A percentile compares a stretch with the other conserved stretches of the same genome.
Conservation (phyloP, 371 early-diverging fungal species). For the Fennellomyces sp. region DNA sequence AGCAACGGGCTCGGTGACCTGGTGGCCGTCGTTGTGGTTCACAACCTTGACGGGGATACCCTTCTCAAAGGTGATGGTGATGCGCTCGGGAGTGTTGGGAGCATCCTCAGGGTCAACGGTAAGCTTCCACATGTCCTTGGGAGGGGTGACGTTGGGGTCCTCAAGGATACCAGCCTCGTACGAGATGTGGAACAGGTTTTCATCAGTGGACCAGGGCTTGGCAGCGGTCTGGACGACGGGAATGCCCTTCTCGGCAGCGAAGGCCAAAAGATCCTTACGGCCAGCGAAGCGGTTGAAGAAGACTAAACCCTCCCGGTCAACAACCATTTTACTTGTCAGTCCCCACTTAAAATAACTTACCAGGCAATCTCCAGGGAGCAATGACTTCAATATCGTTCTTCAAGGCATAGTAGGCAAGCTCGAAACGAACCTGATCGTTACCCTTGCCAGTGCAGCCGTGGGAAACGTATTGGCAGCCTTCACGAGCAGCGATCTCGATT, state of each 20-base stretch:
- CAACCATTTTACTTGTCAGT: no score
- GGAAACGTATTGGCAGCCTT: slow-evolving; percentile 92
- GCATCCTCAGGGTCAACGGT: slow-evolving; percentile 95
- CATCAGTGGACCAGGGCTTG: slow-evolving; percentile 99
- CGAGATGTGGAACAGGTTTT: slow-evolving; percentile 97
- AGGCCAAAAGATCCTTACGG: slow-evolving; percentile 89
- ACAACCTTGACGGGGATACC: slow-evolving; percentile 90
- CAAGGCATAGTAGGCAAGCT: slow-evolving; percentile 96
- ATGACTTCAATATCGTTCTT: slow-evolving; percentile 93
- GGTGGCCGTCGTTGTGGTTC: slow-evolving; percentile 77
- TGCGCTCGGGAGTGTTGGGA: slow-evolving; percentile 93
- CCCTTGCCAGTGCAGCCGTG: slow-evolving; percentile 99
- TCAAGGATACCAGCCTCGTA: slow-evolving; percentile 97
- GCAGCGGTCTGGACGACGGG: slow-evolving; percentile 94
- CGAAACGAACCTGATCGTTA: slow-evolving; percentile 99
- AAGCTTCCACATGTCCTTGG: slow-evolving; percentile 97
- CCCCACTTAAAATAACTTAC: slow-evolving; percentile 43
- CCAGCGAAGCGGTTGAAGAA: slow-evolving; percentile 96
- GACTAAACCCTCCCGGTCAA: slow-evolving; percentile 45
- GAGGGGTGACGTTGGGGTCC: slow-evolving; percentile 93
- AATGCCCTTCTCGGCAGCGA: slow-evolving; percentile 88
- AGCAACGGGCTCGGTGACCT: slow-evolving; percentile 74
- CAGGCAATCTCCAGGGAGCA: slow-evolving; percentile 93
- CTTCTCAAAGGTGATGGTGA: slow-evolving; percentile 84
- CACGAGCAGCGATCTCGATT: slow-evolving; percentile 91